These are phyloP conservation scores for Penicillium rolfsii DNA, from an alignment of 2,329 filamentous ascomycete genomes.

Conservation along the genomic window DNA sequence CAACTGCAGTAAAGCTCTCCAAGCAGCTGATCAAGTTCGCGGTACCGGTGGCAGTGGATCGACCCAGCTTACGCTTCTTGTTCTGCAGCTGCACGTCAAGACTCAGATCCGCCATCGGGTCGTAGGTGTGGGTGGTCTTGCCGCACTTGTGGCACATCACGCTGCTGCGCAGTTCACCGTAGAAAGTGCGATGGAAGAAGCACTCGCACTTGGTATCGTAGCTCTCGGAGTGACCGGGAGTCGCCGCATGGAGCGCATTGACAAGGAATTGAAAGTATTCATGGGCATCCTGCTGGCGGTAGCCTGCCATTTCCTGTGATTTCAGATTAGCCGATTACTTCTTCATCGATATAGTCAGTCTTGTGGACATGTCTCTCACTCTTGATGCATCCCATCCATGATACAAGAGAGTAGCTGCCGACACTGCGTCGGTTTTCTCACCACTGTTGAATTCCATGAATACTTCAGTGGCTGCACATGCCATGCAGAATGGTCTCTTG, in stretches of 20 bases:
- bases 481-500: slow-evolving; percentile 55
- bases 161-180: slow-evolving; percentile 85
- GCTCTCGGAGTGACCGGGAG: slow-evolving; percentile 72
- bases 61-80: slow-evolving; percentile 52
- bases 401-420: slow-evolving; percentile 78
- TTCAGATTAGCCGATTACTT: neutral
- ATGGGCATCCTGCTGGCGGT: slow-evolving; percentile 94
- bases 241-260: slow-evolving; percentile 79
- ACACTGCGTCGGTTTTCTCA: slow-evolving; percentile 79
- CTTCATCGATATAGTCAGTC: neutral
- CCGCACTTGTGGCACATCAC: slow-evolving; percentile 89
- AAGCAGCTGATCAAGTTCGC: slow-evolving; percentile 73
- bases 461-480: slow-evolving; percentile 64
- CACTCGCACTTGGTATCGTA: slow-evolving; percentile 68
- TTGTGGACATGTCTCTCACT: slow-evolving; percentile 13
- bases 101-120: slow-evolving; percentile 89
- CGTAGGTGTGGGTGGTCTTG: slow-evolving; percentile 78
- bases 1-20: slow-evolving; percentile 82
- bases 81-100: slow-evolving; percentile 79
- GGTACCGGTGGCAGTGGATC: slow-evolving; percentile 44
- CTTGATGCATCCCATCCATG: slow-evolving; percentile 60
- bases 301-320: slow-evolving; percentile 72
- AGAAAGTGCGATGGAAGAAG: slow-evolving; percentile 92
- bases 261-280: slow-evolving; percentile 96
- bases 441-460: slow-evolving; percentile 66